phyloP scores from a whole-genome alignment of 2,329 filamentous ascomycete genomes.

The Fusarium austroafricanum region DNA sequence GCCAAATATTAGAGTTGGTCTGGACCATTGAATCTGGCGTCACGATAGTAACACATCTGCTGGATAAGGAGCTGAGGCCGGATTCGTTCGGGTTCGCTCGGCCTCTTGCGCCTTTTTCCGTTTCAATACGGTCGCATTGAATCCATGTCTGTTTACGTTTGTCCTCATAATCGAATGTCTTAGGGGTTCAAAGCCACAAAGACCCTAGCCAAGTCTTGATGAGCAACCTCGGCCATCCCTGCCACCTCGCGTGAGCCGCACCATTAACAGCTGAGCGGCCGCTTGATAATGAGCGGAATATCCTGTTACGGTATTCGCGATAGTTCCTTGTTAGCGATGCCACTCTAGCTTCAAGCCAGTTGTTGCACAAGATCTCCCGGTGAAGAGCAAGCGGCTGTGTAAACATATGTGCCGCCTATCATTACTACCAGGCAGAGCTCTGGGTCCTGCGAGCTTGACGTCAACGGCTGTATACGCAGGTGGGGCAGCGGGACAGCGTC shows the following conservation, averaged over 20 bases:
- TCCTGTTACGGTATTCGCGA: constrained; percentile 16
- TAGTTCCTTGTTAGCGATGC: constrained; percentile 5
- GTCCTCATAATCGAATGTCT: constrained; percentile 16
- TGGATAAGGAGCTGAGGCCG: neutral
- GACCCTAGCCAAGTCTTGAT: constrained; percentile 32
- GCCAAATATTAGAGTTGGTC: constrained; percentile 6
- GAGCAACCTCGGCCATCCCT: constrained; percentile 25
- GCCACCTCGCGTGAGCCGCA: constrained; percentile 17
- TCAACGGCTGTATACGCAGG: constrained; percentile 33
- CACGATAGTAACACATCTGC: neutral
- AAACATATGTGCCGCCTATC: constrained; percentile 16
- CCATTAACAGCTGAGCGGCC: neutral
- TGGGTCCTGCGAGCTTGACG: constrained; percentile 23
- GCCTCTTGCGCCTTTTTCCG: neutral
- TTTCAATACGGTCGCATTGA: neutral
- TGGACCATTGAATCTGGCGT: neutral
- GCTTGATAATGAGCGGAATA: constrained; percentile 10
- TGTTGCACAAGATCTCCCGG: constrained; percentile 17
- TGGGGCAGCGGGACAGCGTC: constrained; percentile 21
- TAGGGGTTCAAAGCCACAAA: constrained; percentile 27
- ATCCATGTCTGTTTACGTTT: constrained; percentile 25
- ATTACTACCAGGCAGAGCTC: constrained; percentile 10
- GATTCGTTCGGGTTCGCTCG: neutral
- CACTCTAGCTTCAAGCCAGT: neutral
- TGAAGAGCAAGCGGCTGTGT: constrained; percentile 11